A percentile compares a stretch with the other conserved stretches of the same genome.
Conservation (phyloP, 208 protist genomes). For the Borovskyia barvae region DNA sequence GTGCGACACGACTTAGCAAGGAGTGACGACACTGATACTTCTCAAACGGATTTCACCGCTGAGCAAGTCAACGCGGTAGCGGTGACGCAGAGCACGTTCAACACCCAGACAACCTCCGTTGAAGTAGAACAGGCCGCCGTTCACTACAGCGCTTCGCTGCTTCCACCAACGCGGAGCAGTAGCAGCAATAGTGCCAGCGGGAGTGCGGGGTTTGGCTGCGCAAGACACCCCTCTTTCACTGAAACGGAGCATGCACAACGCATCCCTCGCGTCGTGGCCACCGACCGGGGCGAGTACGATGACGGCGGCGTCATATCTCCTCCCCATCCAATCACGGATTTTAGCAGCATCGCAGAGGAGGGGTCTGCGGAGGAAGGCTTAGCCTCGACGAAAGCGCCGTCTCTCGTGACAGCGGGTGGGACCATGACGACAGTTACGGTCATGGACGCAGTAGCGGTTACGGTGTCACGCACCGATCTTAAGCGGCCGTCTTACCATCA, state of each 20-base stretch:
- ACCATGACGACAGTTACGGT: not conserved
- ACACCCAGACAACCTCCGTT: constrained; percentile 1
- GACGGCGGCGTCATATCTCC: not conserved
- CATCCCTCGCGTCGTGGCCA: too few species aligned
- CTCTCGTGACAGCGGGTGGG: not conserved
- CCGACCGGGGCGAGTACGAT: not conserved
- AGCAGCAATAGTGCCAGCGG: constrained; percentile 3
- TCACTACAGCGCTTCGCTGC: constrained; percentile 15
- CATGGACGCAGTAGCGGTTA: not conserved
- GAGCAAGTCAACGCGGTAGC: constrained; percentile 9
- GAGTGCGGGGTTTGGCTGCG: too few species aligned
- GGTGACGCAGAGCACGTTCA: constrained; percentile 1
- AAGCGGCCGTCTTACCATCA: not conserved
- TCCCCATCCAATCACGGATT: not conserved
- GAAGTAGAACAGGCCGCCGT: constrained; percentile 15
- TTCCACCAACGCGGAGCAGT: constrained; percentile 20
- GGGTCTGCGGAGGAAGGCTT: not conserved
- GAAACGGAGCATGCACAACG: too few species aligned
- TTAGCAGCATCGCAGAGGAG: constrained; percentile 11
- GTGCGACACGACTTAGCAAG: constrained; percentile 3
- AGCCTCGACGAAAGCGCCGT: not conserved
- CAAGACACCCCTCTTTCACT: too few species aligned
- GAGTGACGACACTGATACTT: not conserved
- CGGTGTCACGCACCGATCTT: not conserved
- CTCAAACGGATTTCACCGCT: constrained; percentile 3